These are phyloP conservation scores for Piedraia hortae DNA, from an alignment of 2,329 filamentous ascomycete species.

Conservation along the genomic window DNA sequence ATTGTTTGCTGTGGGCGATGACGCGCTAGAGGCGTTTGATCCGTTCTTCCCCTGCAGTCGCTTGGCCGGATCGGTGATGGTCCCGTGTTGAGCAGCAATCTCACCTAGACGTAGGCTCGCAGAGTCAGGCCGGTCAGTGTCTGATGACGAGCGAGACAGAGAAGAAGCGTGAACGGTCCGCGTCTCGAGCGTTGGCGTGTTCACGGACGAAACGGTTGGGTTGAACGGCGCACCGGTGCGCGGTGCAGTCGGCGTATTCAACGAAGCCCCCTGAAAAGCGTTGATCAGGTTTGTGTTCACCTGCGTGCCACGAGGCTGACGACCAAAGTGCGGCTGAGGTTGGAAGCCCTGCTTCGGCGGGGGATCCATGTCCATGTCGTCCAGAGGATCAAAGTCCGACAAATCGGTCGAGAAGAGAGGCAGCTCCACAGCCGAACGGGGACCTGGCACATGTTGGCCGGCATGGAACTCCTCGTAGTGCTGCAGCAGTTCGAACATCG, in stretches of 20 bases:
- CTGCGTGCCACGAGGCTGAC: slow-evolving; percentile 32
- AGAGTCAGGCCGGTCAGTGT: slow-evolving; percentile 33
- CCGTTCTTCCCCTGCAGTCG: slow-evolving; percentile 63
- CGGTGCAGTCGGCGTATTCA: slow-evolving; percentile 67
- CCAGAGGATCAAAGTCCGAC: slow-evolving; percentile 31
- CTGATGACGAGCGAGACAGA: slow-evolving; percentile 28
- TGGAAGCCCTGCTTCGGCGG: slow-evolving; percentile 23
- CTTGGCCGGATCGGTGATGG: slow-evolving; percentile 84
- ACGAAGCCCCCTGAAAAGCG: slow-evolving; percentile 34
- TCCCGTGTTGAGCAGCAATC: slow-evolving; percentile 19
- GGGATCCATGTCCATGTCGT: slow-evolving; percentile 93
- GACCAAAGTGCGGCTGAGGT: slow-evolving; percentile 24
- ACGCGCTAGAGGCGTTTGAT: slow-evolving; percentile 24
- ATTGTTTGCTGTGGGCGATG: slow-evolving; percentile 37
- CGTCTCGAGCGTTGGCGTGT: slow-evolving; percentile 71
- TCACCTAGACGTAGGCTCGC: slow-evolving; percentile 11
- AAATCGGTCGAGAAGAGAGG: slow-evolving; percentile 11
- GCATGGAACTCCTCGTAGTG: slow-evolving; percentile 94
- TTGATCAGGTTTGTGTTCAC: slow-evolving; percentile 60
- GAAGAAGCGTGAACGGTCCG: too few species aligned
- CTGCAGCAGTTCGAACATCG: slow-evolving; percentile 78
- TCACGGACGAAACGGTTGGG: slow-evolving; percentile 87
- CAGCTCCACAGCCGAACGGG: slow-evolving; percentile 1
- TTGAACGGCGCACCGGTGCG: slow-evolving; percentile 61
- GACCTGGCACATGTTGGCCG: slow-evolving; percentile 16